Conservation (phyloP, 2,329 filamentous ascomycete species). For the Elsinoe australis region DNA sequence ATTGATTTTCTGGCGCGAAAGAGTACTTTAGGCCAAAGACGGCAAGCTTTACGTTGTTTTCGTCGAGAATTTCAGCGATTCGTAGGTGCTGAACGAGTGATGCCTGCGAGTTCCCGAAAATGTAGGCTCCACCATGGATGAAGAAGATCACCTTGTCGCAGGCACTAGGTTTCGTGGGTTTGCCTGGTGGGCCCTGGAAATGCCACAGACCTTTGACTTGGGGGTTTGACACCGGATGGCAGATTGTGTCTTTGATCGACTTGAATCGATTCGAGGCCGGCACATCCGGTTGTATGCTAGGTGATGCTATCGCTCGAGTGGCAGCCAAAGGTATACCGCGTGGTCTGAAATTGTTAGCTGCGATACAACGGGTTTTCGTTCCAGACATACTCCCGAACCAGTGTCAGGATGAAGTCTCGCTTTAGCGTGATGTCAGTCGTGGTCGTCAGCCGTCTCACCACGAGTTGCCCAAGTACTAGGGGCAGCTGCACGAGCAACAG, state of each 20-base stretch:
- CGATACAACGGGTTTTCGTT: too few species aligned
- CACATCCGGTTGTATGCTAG: background rate
- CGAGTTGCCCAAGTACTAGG: background rate
- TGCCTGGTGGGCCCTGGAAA: conserved; percentile 15
- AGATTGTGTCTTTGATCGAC: background rate
- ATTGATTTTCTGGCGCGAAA: conserved; percentile 16
- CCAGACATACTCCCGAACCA: background rate
- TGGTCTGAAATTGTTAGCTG: background rate
- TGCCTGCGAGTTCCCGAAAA: conserved; percentile 1
- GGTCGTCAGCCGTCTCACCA: background rate
- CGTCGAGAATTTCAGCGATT: conserved; percentile 7
- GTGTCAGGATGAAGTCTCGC: background rate
- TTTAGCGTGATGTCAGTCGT: background rate
- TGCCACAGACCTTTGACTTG: conserved; percentile 1
- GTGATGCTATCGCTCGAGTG: background rate
- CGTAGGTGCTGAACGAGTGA: conserved; percentile 9
- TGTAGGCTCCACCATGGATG: conserved; percentile 18
- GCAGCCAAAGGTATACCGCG: background rate
- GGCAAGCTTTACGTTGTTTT: conserved; percentile 3
- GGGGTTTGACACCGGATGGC: background rate
- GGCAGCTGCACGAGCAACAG: background rate
- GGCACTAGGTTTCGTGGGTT: background rate
- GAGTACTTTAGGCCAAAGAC: conserved; percentile 17
- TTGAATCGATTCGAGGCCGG: background rate
- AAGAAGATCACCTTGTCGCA: conserved; percentile 17